These are phyloP conservation scores for Aspergillus saccharolyticus DNA, from an alignment of 495 filamentous ascomycete genomes.

Conservation along the genomic window DNA sequence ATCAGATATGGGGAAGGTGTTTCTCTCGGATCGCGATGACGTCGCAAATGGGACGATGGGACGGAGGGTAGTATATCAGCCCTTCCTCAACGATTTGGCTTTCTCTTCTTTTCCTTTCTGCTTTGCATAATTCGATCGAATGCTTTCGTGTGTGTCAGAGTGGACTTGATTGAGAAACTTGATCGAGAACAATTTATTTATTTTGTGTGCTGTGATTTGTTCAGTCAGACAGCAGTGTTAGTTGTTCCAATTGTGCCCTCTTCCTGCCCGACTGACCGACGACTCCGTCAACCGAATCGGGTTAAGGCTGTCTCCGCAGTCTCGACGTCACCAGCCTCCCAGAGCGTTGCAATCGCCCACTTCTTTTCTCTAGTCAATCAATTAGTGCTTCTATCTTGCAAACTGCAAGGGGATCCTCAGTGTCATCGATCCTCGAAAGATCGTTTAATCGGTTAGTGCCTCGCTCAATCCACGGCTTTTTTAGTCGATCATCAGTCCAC, in stretches of 20 bases:
- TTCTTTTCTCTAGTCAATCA: constrained; percentile 9
- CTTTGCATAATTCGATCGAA: neutral
- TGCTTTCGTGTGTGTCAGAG: no score
- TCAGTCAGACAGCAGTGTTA: no score
- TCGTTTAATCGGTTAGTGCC: neutral
- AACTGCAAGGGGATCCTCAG: neutral
- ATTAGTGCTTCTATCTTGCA: constrained; percentile 5
- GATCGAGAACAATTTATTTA: no score
- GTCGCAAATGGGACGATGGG: constrained; percentile 10
- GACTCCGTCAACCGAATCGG: constrained; percentile 19
- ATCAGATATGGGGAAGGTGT: constrained; percentile 9
- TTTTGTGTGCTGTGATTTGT: constrained; percentile 1
- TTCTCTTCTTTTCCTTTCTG: neutral
- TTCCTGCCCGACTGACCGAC: constrained; percentile 12
- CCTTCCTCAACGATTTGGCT: constrained; percentile 2
- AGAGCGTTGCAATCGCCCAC: constrained; percentile 6
- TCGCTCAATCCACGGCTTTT: constrained; percentile 4
- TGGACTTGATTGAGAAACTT: neutral
- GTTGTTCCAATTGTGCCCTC: no score
- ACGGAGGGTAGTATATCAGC: constrained; percentile 1
- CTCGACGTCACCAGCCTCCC: constrained; percentile 35
- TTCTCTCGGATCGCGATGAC: constrained; percentile 13
- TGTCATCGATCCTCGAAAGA: constrained; percentile 4
- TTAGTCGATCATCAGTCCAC: constrained; percentile 3
- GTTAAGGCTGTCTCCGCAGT: constrained; percentile 21